phyloP scores from a whole-genome alignment of 495 filamentous ascomycete genomes.

The Entonaema liquescens region DNA sequence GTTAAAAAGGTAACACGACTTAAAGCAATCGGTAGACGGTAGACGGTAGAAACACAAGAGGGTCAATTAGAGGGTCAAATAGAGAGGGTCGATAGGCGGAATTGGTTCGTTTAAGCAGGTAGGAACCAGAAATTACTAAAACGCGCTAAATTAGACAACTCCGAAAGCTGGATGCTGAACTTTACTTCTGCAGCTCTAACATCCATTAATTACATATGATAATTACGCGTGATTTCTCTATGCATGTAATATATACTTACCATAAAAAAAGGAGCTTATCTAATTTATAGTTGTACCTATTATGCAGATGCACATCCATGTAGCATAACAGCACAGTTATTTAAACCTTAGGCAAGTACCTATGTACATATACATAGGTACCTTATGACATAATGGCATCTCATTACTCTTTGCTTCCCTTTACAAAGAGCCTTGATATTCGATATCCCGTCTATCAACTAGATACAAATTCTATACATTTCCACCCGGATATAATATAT shows the following conservation, averaged over 20 bases:
- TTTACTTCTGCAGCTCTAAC: not conserved
- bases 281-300: not conserved
- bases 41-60: not conserved
- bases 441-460: too few species aligned
- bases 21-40: slow-evolving; percentile 25
- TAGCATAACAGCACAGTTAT: too few species aligned
- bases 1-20: slow-evolving; percentile 19
- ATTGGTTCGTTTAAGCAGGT: slow-evolving; percentile 26
- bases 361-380: not conserved
- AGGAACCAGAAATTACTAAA: slow-evolving; percentile 30
- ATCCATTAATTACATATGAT: slow-evolving; percentile 3
- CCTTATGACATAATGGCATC: too few species aligned
- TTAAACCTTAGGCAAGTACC: too few species aligned
- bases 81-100: too few species aligned
- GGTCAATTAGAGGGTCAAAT: slow-evolving; percentile 4
- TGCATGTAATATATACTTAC: not conserved
- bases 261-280: not conserved
- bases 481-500: too few species aligned
- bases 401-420: too few species aligned
- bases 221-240: not conserved
- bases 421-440: too few species aligned
- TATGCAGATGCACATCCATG: slow-evolving; percentile 1
- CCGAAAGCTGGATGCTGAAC: not conserved
- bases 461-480: too few species aligned
- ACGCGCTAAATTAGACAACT: slow-evolving; percentile 19